A percentile compares a stretch with the other conserved stretches of the same genome.
Evolutionary conservation across 176 grass and related monocot species (phyloP).

Genomic region (Saccharum officinarum): DNA sequence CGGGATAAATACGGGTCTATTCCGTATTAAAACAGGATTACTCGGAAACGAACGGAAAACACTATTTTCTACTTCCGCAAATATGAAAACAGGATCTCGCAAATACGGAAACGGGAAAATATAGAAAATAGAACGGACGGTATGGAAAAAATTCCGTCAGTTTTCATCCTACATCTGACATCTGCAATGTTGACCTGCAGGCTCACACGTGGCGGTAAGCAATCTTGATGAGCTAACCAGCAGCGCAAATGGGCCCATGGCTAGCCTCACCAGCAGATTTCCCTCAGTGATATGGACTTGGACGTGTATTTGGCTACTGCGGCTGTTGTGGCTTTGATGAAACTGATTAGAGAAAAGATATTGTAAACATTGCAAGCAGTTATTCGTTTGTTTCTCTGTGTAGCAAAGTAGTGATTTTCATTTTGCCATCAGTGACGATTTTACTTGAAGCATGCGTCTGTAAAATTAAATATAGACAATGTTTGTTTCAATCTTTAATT

Average conservation of each 20-base stretch:
- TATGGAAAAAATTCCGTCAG: too few relatives aligned
- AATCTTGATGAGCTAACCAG: constrained; percentile 1
- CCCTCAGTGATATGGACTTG: background rate
- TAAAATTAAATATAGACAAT: background rate
- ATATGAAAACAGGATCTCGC: too few relatives aligned
- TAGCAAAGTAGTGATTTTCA: background rate
- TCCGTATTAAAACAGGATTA: too few relatives aligned
- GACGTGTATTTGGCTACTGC: constrained; percentile 22
- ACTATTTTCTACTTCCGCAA: too few relatives aligned
- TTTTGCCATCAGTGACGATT: background rate
- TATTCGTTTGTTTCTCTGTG: background rate
- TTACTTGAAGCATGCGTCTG: background rate
- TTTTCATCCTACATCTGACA: too few relatives aligned
- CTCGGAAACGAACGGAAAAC: too few relatives aligned
- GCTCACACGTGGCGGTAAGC: constrained; percentile 48
- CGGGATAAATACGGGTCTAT: too few relatives aligned
- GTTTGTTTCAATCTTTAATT: background rate
- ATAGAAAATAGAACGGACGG: too few relatives aligned
- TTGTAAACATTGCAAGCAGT: background rate
- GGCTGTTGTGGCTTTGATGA: constrained; percentile 7
- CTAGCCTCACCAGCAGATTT: constrained; percentile 18
- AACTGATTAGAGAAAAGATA: background rate
- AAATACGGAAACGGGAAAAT: too few relatives aligned
- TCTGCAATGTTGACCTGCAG: constrained; percentile 16
- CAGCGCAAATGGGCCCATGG: constrained; percentile 26